Conservation (phyloP, 306 rosid species). For the Dryas alaskensis region DNA sequence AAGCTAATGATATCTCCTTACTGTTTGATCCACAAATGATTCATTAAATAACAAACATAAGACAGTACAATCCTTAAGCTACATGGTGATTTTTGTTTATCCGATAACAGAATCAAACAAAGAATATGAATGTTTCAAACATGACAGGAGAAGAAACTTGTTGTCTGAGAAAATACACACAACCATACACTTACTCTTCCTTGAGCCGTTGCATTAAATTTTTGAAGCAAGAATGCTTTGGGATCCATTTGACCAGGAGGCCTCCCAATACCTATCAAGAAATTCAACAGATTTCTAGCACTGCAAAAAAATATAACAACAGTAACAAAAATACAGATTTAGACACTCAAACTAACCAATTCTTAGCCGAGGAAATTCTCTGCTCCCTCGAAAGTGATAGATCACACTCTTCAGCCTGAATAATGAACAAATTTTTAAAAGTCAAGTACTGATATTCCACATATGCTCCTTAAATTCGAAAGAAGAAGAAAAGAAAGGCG, state of each 20-base stretch:
- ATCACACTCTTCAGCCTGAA: slow-evolving; percentile 84
- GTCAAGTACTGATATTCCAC: background rate
- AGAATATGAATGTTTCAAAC: no score
- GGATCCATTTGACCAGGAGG: slow-evolving; percentile 99
- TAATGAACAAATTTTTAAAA: slow-evolving; percentile 9
- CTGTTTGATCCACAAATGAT: background rate
- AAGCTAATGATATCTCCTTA: background rate
- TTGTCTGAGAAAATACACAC: no score
- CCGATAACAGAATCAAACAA: no score
- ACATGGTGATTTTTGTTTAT: no score
- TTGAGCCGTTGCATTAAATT: slow-evolving; percentile 68
- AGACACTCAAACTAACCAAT: slow-evolving; percentile 56
- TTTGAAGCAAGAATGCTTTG: slow-evolving; percentile 90
- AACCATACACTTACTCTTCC: slow-evolving; percentile 52
- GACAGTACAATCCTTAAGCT: background rate
- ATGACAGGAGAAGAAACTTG: no score
- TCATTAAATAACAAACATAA: background rate
- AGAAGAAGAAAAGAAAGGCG: background rate
- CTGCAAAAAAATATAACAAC: background rate
- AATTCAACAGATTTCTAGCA: background rate
- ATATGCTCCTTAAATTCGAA: background rate
- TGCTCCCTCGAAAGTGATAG: slow-evolving; percentile 70
- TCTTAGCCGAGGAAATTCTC: slow-evolving; percentile 78
- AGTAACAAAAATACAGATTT: background rate
- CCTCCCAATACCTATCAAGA: slow-evolving; percentile 67